Evolutionary conservation across 305 asterid species (phyloP).

Genomic region (Solanum hybrid): DNA sequence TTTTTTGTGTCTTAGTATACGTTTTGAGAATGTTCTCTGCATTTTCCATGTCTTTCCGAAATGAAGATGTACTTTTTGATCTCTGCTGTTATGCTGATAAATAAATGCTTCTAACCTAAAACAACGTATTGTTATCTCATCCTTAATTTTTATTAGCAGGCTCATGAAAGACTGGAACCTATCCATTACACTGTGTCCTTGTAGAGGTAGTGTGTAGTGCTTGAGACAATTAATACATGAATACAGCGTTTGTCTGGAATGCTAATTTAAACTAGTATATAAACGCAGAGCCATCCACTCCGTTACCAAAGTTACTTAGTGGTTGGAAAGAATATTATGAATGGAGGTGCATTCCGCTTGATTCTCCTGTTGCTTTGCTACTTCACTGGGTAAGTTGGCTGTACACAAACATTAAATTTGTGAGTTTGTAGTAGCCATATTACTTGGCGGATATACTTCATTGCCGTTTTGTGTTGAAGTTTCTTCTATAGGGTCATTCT

Average conservation of each 20-base stretch:
- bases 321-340: constrained; percentile 80
- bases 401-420: background rate
- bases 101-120: background rate
- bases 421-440: background rate
- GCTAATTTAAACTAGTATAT: background rate
- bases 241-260: background rate
- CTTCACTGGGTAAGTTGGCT: constrained; percentile 76
- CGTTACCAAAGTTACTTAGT: constrained; percentile 23
- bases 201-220: constrained; percentile 46
- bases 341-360: constrained; percentile 80
- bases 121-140: background rate
- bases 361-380: constrained; percentile 81
- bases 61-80: background rate
- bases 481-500: background rate
- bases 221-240: background rate
- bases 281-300: constrained; percentile 48
- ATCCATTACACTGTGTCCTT: constrained; percentile 53
- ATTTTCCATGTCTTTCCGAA: background rate
- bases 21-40: background rate
- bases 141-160: constrained; percentile 20
- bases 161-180: constrained; percentile 45
- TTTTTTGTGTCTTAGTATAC: background rate
- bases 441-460: background rate
- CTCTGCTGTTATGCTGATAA: background rate
- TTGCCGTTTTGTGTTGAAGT: background rate